A percentile compares a stretch with the other conserved stretches of the same genome.
These are phyloP conservation scores for Backusella liffmaniae DNA, from an alignment of 192 early-diverging fungal genomes.

Conservation along the genomic window DNA sequence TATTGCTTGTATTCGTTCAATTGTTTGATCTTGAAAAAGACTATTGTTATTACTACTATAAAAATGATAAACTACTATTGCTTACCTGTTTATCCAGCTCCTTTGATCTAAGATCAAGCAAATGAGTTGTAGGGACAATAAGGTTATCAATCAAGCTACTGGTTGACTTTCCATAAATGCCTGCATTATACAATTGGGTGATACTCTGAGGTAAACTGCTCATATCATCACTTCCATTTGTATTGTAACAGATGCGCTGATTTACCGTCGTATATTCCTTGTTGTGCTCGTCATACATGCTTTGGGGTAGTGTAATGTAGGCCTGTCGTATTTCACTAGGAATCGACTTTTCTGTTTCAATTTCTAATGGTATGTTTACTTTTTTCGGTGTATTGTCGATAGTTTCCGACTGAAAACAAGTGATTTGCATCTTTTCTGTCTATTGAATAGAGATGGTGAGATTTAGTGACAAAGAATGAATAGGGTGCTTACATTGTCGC, in stretches of 20 bases:
- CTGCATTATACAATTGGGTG: conserved; percentile 43
- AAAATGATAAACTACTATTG: not conserved
- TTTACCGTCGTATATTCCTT: conserved; percentile 24
- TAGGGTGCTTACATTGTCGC: conserved; percentile 29
- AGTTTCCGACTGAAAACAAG: conserved; percentile 46
- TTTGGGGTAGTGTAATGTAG: conserved; percentile 33
- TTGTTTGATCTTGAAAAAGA: not conserved
- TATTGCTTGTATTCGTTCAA: not conserved
- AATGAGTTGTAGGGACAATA: conserved; percentile 38
- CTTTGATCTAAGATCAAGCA: conserved; percentile 10
- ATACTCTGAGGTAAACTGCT: conserved; percentile 34
- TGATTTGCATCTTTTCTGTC: conserved; percentile 44
- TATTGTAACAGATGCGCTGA: not conserved
- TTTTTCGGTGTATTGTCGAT: conserved; percentile 13
- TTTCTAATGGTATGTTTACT: not conserved
- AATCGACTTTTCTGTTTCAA: not conserved
- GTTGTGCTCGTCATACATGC: conserved; percentile 47
- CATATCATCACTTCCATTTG: not conserved
- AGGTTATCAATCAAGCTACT: conserved; percentile 44
- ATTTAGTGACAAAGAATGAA: no score
- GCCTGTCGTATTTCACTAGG: conserved; percentile 35
- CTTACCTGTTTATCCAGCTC: conserved; percentile 17
- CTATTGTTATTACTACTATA: not conserved
- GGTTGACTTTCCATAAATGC: conserved; percentile 44
- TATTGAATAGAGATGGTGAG: not conserved